Evolutionary conservation across 2,329 filamentous ascomycete species (phyloP).

Genomic region (Helminthosporium solani): DNA sequence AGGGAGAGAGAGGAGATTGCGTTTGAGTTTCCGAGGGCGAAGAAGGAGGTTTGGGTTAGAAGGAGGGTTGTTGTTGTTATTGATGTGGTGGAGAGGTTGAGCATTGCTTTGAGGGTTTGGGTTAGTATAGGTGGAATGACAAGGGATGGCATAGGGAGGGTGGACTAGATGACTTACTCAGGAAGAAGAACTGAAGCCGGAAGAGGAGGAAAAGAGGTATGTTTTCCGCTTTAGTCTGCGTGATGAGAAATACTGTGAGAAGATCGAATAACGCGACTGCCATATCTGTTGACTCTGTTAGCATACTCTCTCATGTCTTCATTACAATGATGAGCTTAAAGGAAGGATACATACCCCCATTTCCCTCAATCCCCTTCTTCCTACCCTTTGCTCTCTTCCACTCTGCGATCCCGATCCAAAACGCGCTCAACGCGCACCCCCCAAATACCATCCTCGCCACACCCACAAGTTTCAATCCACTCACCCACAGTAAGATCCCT

Average conservation of each 20-base stretch:
- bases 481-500: slow-evolving; percentile 52
- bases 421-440: slow-evolving; percentile 32
- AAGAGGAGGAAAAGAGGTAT: slow-evolving; percentile 82
- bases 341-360: slow-evolving; percentile 24
- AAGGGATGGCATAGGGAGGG: slow-evolving; percentile 42
- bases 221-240: slow-evolving; percentile 82
- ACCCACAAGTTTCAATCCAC: slow-evolving; percentile 28
- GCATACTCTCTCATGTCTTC: not conserved
- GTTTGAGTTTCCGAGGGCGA: slow-evolving; percentile 87
- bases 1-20: slow-evolving; percentile 95
- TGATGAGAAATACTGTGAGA: slow-evolving; percentile 76
- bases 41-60: slow-evolving; percentile 81
- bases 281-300: slow-evolving; percentile 40
- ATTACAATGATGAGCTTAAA: not conserved
- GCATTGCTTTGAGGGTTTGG: slow-evolving; percentile 30
- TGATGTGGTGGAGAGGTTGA: slow-evolving; percentile 53
- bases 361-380: slow-evolving; percentile 15
- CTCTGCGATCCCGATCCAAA: slow-evolving; percentile 32
- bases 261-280: slow-evolving; percentile 60
- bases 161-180: slow-evolving; percentile 47
- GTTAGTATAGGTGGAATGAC: slow-evolving; percentile 14
- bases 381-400: slow-evolving; percentile 24
- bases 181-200: slow-evolving; percentile 59
- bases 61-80: slow-evolving; percentile 71
- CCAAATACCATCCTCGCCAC: slow-evolving; percentile 42